Percentiles rank a stretch among this genome's conserved stretches.
Evolutionary conservation across 768 basidiomycete genomes (phyloP).

Genomic region (Lactarius deliciosus): DNA sequence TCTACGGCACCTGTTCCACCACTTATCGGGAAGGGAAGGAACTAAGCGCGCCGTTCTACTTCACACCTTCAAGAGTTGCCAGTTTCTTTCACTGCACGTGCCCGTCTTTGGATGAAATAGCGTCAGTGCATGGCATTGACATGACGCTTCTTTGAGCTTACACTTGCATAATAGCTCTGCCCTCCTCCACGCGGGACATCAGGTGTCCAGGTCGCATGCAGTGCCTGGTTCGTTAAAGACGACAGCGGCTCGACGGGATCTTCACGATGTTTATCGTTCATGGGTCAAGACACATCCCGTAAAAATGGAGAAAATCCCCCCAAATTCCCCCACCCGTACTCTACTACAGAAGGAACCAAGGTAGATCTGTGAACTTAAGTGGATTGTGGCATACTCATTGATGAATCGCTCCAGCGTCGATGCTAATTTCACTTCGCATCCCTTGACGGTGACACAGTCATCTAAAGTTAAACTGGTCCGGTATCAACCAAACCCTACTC

Average conservation of each 20-base stretch:
- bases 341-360: constrained; percentile 66
- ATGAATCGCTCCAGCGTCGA: constrained; percentile 42
- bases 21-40: constrained; percentile 51
- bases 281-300: constrained; percentile 84
- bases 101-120: constrained; percentile 71
- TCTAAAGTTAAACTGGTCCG: constrained; percentile 76
- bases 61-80: constrained; percentile 77
- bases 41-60: constrained; percentile 76
- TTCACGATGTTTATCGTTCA: constrained; percentile 84
- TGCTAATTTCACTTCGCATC: constrained; percentile 79
- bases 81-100: constrained; percentile 79
- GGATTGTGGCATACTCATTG: neutral
- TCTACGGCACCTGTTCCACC: neutral
- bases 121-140: constrained; percentile 48
- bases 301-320: constrained; percentile 76
- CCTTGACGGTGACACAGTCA: constrained; percentile 56
- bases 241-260: constrained; percentile 61
- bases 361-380: constrained; percentile 42
- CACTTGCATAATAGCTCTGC: constrained; percentile 61
- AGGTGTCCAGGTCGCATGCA: constrained; percentile 90
- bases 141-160: constrained; percentile 8
- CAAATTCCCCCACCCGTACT: constrained; percentile 65
- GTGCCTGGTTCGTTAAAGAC: constrained; percentile 90
- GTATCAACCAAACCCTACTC: constrained; percentile 89
- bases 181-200: constrained; percentile 80